These are phyloP conservation scores for Crithidia brevicula DNA, from an alignment of 208 protist genomes.

Conservation along the genomic window DNA sequence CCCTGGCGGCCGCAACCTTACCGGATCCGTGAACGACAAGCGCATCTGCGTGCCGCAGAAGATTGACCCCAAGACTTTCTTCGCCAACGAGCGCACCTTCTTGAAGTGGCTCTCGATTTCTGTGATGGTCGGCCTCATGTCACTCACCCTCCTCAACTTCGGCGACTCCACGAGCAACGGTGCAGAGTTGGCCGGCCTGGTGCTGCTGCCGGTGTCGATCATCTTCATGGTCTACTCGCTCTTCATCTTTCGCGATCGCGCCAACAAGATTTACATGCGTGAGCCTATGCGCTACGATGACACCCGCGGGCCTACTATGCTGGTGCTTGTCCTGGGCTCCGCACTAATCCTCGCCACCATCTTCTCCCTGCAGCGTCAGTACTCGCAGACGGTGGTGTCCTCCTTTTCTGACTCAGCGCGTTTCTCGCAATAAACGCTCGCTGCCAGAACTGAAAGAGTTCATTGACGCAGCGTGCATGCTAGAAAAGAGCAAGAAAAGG, in stretches of 20 bases:
- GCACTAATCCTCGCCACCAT: constrained; percentile 81
- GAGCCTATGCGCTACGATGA: constrained; percentile 93
- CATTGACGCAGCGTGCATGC: background rate
- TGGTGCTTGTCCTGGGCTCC: constrained; percentile 81
- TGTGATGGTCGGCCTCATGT: constrained; percentile 90
- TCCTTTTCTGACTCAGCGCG: constrained; percentile 63
- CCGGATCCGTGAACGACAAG: constrained; percentile 87
- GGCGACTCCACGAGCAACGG: constrained; percentile 79
- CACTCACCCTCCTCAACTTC: constrained; percentile 86
- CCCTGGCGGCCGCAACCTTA: constrained; percentile 71
- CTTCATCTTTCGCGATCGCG: constrained; percentile 86
- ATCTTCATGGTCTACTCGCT: constrained; percentile 93
- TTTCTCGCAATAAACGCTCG: constrained; percentile 41
- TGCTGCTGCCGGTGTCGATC: constrained; percentile 85
- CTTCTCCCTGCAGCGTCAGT: constrained; percentile 87
- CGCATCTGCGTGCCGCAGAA: constrained; percentile 91
- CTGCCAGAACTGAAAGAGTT: background rate
- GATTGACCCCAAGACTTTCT: constrained; percentile 94
- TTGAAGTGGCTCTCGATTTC: constrained; percentile 93
- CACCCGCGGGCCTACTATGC: constrained; percentile 86
- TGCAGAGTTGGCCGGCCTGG: constrained; percentile 78
- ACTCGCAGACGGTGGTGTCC: constrained; percentile 58
- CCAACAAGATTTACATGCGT: constrained; percentile 93
- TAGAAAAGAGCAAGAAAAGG: constrained; percentile 9
- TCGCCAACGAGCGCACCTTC: constrained; percentile 94